A percentile compares a stretch with the other conserved stretches of the same genome.
These are phyloP conservation scores for Camillea tinctor DNA, from an alignment of 2,329 filamentous ascomycete genomes.

Conservation along the genomic window DNA sequence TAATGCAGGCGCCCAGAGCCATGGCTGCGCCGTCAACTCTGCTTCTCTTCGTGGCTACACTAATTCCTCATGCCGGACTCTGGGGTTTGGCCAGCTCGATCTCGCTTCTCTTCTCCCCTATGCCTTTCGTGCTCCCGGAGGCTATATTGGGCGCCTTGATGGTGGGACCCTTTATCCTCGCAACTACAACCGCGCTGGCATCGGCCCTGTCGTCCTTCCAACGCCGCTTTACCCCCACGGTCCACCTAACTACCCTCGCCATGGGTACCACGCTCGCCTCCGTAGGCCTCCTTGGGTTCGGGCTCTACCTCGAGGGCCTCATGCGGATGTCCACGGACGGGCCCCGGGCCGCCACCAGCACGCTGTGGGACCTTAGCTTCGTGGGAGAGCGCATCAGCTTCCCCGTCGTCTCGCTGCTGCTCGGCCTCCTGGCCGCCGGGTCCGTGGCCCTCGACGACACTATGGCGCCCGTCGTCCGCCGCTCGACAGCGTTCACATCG, in stretches of 20 bases:
- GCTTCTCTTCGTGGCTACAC: conserved; percentile 44
- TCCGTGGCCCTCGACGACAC: conserved; percentile 40
- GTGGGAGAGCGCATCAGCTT: conserved; percentile 30
- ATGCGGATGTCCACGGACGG: conserved; percentile 30
- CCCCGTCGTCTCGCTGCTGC: conserved; percentile 43
- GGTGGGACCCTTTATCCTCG: conserved; percentile 43
- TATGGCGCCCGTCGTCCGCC: conserved; percentile 41
- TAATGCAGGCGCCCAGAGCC: conserved; percentile 48
- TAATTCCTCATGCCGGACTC: conserved; percentile 45
- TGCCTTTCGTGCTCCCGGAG: conserved; percentile 42
- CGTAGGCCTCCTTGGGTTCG: conserved; percentile 44
- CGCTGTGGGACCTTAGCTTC: conserved; percentile 17
- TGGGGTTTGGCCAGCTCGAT: conserved; percentile 48
- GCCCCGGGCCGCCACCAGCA: conserved; percentile 25
- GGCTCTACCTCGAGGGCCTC: conserved; percentile 40
- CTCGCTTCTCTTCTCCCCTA: conserved; percentile 45
- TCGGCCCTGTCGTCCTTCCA: conserved; percentile 34
- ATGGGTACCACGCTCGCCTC: conserved; percentile 39
- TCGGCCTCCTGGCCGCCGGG: conserved; percentile 48
- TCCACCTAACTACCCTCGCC: conserved; percentile 36
- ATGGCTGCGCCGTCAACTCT: conserved; percentile 49
- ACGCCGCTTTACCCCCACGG: conserved; percentile 32
- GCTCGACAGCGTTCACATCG: conserved; percentile 50
- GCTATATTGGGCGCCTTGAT: conserved; percentile 45
- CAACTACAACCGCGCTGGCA: conserved; percentile 32